Evolutionary conservation across 2,329 filamentous ascomycete genomes (phyloP).

Genomic region (Aspergillus phoenicis): DNA sequence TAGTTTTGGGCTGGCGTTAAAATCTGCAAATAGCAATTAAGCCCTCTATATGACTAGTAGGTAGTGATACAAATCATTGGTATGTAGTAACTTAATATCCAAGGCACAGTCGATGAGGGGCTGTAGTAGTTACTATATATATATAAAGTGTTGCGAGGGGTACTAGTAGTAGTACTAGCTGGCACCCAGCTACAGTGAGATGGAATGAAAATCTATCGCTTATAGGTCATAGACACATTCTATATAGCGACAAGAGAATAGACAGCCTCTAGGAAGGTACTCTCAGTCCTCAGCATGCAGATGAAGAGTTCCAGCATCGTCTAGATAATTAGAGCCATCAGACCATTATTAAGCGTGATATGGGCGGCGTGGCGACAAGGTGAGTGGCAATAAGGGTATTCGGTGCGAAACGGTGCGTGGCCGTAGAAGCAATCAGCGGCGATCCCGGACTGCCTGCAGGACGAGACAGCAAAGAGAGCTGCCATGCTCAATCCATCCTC

Average conservation of each 20-base stretch:
- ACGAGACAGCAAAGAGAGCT: not conserved
- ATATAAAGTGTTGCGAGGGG: too few species aligned
- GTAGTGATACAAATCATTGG: too few species aligned
- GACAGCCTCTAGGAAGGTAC: not conserved
- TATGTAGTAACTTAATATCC: too few species aligned
- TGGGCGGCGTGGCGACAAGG: not conserved
- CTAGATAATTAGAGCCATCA: not conserved
- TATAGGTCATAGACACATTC: too few species aligned
- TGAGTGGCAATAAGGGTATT: not conserved
- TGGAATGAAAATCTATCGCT: too few species aligned
- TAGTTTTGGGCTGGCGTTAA: too few species aligned
- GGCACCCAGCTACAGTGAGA: too few species aligned
- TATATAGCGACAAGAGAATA: not conserved
- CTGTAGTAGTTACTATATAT: too few species aligned
- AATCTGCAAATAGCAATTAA: too few species aligned
- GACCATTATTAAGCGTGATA: not conserved
- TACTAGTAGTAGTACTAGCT: too few species aligned
- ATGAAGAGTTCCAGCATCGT: not conserved
- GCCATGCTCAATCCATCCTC: not conserved
- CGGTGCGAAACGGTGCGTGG: constrained; percentile 10
- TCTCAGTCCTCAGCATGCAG: not conserved
- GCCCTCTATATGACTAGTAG: too few species aligned
- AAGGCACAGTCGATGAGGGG: too few species aligned
- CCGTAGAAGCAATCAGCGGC: not conserved
- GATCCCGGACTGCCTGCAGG: not conserved